These are phyloP conservation scores for Argentina anserina DNA, from an alignment of 306 rosid species.

Conservation along the genomic window DNA sequence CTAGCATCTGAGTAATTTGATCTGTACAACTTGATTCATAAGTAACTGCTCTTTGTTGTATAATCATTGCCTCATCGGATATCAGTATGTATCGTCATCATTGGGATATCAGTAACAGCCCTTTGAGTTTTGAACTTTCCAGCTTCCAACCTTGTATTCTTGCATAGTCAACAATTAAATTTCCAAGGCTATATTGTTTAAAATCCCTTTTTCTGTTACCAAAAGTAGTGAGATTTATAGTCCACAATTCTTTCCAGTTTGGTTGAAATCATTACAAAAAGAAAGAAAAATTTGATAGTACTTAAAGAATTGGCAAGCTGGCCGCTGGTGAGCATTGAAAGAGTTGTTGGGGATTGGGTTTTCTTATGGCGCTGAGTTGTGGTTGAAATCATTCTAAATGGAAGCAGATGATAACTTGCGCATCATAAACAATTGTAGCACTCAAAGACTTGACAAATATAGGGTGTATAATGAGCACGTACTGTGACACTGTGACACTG, in stretches of 20 bases:
- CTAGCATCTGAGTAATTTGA: conserved; percentile 3
- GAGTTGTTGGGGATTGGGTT: too few species aligned
- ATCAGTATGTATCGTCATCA: background rate
- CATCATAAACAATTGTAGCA: background rate
- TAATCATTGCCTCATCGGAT: background rate
- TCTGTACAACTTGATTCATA: background rate
- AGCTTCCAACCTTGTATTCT: background rate
- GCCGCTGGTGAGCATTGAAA: too few species aligned
- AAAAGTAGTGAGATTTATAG: too few species aligned
- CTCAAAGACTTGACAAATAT: background rate
- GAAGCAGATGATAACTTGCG: background rate
- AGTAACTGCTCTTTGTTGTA: background rate
- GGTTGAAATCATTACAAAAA: background rate
- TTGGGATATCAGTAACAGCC: background rate
- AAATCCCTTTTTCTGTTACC: background rate
- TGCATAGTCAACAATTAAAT: background rate
- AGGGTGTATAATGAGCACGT: background rate
- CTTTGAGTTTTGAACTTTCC: background rate
- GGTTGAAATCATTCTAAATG: background rate
- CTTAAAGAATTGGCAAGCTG: background rate
- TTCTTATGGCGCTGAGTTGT: background rate
- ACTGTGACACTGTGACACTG: too few species aligned
- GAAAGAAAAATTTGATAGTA: too few species aligned
- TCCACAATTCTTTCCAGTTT: background rate
- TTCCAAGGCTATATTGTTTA: background rate